Conservation (phyloP, 257 asterid species). For the Lycium ferocissimum region DNA sequence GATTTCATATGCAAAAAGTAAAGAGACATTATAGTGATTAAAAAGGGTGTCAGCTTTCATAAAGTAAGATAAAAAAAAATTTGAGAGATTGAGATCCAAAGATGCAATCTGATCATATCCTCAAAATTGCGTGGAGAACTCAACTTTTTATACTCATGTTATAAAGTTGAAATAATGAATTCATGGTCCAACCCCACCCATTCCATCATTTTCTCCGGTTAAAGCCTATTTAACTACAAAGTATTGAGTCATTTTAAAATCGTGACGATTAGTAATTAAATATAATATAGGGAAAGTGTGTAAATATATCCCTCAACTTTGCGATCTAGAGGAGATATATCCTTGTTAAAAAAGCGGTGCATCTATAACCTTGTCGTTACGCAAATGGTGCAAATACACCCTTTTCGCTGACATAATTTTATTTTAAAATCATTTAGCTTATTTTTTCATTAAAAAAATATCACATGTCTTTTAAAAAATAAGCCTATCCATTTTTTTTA, state of each 20-base stretch:
- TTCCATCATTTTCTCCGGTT: conserved; percentile 3
- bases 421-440: too few species aligned
- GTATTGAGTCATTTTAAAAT: conserved; percentile 1
- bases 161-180: not conserved
- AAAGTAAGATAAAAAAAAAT: not conserved
- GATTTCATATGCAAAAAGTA: not conserved
- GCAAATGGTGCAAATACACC: too few species aligned
- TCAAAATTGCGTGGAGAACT: conserved; percentile 13
- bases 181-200: conserved; percentile 16
- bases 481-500: too few species aligned
- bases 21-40: conserved; percentile 12
- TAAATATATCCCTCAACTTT: too few species aligned
- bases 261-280: not conserved
- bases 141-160: not conserved
- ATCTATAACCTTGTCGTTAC: too few species aligned
- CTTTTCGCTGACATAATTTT: too few species aligned
- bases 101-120: not conserved
- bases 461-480: too few species aligned
- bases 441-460: too few species aligned
- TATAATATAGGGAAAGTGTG: not conserved
- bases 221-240: conserved; percentile 13
- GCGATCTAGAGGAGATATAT: too few species aligned
- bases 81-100: conserved; percentile 19
- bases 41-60: not conserved
- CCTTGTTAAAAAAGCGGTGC: too few species aligned